Evolutionary conservation across 1,284 basidiomycete genomes (phyloP).

Genomic region (Kalmanozyma brasiliensis): DNA sequence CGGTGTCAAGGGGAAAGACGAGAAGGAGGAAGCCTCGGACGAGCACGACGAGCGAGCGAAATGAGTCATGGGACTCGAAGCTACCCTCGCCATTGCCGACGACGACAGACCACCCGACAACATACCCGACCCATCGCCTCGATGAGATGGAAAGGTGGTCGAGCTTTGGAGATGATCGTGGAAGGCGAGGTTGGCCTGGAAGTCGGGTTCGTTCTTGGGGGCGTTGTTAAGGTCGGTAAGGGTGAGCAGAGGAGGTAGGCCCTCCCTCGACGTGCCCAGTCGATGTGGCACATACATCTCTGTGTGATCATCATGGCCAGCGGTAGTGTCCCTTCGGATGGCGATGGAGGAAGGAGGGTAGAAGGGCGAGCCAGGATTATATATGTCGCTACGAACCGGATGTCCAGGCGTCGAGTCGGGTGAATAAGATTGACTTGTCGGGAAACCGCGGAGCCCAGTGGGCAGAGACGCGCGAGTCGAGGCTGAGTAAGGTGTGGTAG

Average conservation of each 20-base stretch:
- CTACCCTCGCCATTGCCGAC: slow-evolving; percentile 42
- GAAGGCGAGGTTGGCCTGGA: slow-evolving; percentile 45
- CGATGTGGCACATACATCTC: slow-evolving; percentile 32
- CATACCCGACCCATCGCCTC: slow-evolving; percentile 30
- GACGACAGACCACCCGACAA: slow-evolving; percentile 25
- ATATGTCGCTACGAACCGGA: slow-evolving; percentile 32
- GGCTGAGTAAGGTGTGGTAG: slow-evolving; percentile 28
- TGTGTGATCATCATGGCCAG: slow-evolving; percentile 22
- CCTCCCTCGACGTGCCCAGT: slow-evolving; percentile 19
- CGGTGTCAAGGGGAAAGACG: slow-evolving; percentile 51
- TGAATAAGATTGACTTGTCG: slow-evolving; percentile 48
- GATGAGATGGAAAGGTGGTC: slow-evolving; percentile 19
- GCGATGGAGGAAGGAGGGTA: slow-evolving; percentile 27
- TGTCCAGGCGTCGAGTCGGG: slow-evolving; percentile 46
- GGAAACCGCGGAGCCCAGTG: slow-evolving; percentile 31
- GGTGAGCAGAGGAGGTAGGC: slow-evolving; percentile 30
- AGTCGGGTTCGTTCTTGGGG: slow-evolving; percentile 36
- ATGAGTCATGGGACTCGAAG: slow-evolving; percentile 30
- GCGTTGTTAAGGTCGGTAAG: slow-evolving; percentile 26
- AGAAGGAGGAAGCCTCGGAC: slow-evolving; percentile 36
- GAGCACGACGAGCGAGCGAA: slow-evolving; percentile 38
- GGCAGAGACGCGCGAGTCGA: slow-evolving; percentile 32
- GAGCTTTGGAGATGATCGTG: slow-evolving; percentile 39
- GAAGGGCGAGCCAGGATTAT: slow-evolving; percentile 40
- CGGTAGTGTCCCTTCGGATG: slow-evolving; percentile 33